Evolutionary conservation across 2,329 filamentous ascomycete species (phyloP).

Genomic region (Endoconidiophora polonica): DNA sequence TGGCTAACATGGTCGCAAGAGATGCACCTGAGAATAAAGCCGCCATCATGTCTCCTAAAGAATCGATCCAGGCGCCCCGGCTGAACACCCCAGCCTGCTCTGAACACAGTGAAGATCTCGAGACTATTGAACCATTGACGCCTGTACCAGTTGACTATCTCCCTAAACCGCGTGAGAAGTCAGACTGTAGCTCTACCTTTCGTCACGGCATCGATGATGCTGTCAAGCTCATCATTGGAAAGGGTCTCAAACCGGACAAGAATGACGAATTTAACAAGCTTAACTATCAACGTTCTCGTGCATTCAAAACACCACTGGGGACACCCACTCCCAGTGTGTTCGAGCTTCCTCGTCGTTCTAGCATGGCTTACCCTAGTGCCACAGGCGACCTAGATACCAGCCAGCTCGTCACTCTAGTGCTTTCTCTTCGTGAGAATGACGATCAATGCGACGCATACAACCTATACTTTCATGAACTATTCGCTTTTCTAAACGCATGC

Average conservation of each 20-base stretch:
- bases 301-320: constrained; percentile 4
- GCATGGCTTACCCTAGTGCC: neutral
- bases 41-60: no score
- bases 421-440: constrained; percentile 5
- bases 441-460: constrained; percentile 11
- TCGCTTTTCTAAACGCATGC: constrained; percentile 8
- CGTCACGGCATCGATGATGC: constrained; percentile 12
- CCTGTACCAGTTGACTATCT: constrained; percentile 8
- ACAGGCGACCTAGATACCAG: neutral
- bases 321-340: constrained; percentile 9
- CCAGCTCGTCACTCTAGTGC: constrained; percentile 10
- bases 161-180: constrained; percentile 10
- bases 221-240: constrained; percentile 12
- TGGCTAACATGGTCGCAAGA: constrained; percentile 9
- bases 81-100: neutral
- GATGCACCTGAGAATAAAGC: neutral
- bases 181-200: constrained; percentile 12
- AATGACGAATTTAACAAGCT: neutral
- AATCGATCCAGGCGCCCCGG: neutral
- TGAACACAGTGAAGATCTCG: neutral
- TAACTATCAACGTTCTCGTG: neutral
- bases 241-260: constrained; percentile 2
- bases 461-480: constrained; percentile 9
- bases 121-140: constrained; percentile 1
- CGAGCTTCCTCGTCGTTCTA: neutral